Conservation (phyloP, 2,329 filamentous ascomycete species). For the Aspergillus sp. region DNA sequence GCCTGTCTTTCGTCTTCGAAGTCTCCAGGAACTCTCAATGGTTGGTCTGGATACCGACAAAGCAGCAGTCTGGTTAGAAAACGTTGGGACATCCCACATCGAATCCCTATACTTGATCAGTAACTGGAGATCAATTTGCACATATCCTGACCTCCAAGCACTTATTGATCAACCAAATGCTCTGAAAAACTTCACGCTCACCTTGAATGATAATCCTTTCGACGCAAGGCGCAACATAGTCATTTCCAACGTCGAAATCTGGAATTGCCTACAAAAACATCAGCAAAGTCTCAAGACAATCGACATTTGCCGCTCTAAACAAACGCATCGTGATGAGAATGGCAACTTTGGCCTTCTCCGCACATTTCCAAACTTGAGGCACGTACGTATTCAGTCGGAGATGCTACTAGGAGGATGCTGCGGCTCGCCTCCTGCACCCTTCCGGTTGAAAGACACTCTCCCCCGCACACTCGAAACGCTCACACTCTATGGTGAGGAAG, state of each 20-base stretch:
- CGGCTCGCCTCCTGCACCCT: no score
- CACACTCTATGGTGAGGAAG: no score
- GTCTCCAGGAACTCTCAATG: background rate
- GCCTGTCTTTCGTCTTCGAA: background rate
- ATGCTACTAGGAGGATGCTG: no score
- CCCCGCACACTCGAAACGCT: no score
- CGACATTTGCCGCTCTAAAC: background rate
- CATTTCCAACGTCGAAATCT: background rate
- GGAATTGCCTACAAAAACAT: background rate
- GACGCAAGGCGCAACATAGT: background rate
- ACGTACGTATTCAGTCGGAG: no score
- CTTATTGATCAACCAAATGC: background rate
- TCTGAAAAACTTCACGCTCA: background rate
- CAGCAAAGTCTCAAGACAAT: background rate
- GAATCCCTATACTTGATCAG: background rate
- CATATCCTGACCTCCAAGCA: background rate
- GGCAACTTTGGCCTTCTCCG: no score
- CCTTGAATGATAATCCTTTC: background rate
- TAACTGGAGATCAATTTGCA: background rate
- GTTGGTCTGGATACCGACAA: background rate
- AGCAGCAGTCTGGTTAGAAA: background rate
- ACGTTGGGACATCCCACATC: background rate
- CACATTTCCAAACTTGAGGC: no score
- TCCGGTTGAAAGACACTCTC: no score
- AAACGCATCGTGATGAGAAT: background rate